Evolutionary conservation across 2,329 filamentous ascomycete genomes (phyloP), one percentile per base, ranked within the genome.

Genomic region (Neonectria sp.): DNA sequence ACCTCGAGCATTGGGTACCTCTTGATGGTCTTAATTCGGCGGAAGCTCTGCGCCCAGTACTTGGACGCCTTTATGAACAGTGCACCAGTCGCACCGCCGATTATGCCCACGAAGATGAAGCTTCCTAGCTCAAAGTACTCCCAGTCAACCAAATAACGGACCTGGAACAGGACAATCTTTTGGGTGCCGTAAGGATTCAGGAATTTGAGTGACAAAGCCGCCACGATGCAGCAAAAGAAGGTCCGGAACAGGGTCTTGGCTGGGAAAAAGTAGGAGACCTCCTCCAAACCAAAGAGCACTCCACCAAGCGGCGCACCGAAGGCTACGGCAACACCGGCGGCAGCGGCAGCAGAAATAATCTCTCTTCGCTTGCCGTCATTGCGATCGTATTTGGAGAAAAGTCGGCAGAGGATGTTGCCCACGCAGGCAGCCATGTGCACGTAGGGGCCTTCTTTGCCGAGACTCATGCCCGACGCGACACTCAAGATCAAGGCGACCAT

Each of bases 391-490:
- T 99, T 99, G 68, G 89, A 84, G 75, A 98, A 98, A n/a, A 98
- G 80, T 77, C 96, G 93, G 76, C 95, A 98, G 35, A 92, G 91
- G 78, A 99, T 97, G 75, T 99, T 99, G 65, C 96, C 96, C 25
- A 98, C 92, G 73, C 95, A 97, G 1, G 95, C 93, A 0, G 95
- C 95, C 76, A 98, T 97, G 79, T 99, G 96, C n/a, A 99, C 96
- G 76, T 95, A 98, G 0, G 96, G 96, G 0, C 95, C 89, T 77
- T 98, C 96, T 79, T 99, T 99, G 31, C 96, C 96, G 48, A 99
- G 85, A 78, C 95, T 97, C 67, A 99, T 86, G 4, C 96, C 96
- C 3, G 96, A 98, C 2, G 95, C 92, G 45, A 98, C 95, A 78
- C 94, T 97, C 63, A 98, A 86, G 65, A 98, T 89, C 53, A 99